phyloP scores from a whole-genome alignment of 176 grass and related monocot species.

The Puya raimondii region DNA sequence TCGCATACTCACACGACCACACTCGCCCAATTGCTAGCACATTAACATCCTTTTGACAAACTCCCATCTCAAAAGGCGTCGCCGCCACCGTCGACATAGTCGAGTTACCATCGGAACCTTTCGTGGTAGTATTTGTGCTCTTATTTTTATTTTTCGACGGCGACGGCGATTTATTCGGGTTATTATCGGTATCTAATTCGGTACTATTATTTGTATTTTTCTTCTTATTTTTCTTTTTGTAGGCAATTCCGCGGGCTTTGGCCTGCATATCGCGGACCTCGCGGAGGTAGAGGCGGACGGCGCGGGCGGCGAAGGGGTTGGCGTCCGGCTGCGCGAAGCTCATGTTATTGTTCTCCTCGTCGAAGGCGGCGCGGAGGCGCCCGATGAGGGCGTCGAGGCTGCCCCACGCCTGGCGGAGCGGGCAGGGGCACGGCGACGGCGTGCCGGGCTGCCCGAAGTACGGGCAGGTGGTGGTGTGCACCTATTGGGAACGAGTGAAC shows the following conservation, averaged over 20 bases:
- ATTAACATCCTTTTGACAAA: too few species aligned
- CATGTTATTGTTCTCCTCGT: slow-evolving; percentile 13
- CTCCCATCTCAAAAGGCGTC: too few species aligned
- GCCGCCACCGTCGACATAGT: too few species aligned
- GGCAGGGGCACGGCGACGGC: slow-evolving; percentile 75
- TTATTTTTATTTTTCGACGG: not conserved
- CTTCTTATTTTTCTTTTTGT: slow-evolving; percentile 41
- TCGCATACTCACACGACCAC: too few species aligned
- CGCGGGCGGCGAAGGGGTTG: slow-evolving; percentile 60
- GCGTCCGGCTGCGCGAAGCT: slow-evolving; percentile 2
- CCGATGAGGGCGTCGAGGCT: slow-evolving; percentile 71
- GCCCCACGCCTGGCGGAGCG: slow-evolving; percentile 87
- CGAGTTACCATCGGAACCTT: too few species aligned
- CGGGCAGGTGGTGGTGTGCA: slow-evolving; percentile 50
- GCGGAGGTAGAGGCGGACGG: slow-evolving; percentile 51
- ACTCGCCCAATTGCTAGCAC: too few species aligned
- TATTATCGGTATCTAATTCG: not conserved
- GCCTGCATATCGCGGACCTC: slow-evolving; percentile 52
- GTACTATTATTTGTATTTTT: slow-evolving; percentile 8
- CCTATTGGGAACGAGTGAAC: not conserved
- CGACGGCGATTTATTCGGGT: slow-evolving; percentile 1
- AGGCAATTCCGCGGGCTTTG: slow-evolving; percentile 53
- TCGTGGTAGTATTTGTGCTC: not conserved
- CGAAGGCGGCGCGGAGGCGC: slow-evolving; percentile 47
- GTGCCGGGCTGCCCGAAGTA: slow-evolving; percentile 72